Base-by-base conservation (phyloP, 2,329 filamentous ascomycete species). In the Chaetoscypha palmicola region DNA sequence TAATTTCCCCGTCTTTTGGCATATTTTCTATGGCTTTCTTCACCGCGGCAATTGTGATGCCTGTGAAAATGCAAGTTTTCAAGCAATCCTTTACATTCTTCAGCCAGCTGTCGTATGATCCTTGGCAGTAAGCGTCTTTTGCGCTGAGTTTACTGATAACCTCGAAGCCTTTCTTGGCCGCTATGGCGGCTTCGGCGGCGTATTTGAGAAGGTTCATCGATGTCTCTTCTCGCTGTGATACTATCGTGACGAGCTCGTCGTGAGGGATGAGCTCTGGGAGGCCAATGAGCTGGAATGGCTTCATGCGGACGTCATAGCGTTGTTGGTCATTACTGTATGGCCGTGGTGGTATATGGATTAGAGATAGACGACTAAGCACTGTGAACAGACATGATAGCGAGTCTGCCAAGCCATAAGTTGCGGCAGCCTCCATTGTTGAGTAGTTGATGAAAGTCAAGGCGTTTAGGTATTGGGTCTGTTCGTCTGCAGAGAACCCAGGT, bases 281-380 rank as follows among this genome's bases (percentile, higher is more conserved):
- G 14, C 71, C 70, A 32, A 86, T 71, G 1, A 65, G 63, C 2
- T 81, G 64, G 53, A 85, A 86, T 0, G 81, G 79, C 56, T 83
- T 84, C 80, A 86, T 83, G 39, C 83, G 76, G 2, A 84, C 66
- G 57, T 85, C 80, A 54, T 83, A 83, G 3, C 79, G 71, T 16
- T 81, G 64, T 2, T 63, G 56, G 20, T 76, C 68, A n/a, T 69
- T 69, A 21, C 74, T 74, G 58, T 83, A 84, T 2, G 75, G 72
- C 8, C 68, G 60, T 21, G 53, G 50, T 33, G 61, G 65, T 4
- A 57, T 26, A 33, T 66, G 58, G 50, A 79, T 54, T 56, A 68
- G 36, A 48, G 59, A 53, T 10, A 57, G 41, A 17, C 61, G 56
- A 31, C 28, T 38, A 1, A 83, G 64, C 0, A 77, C 62, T 4